Base-by-base conservation (phyloP, 257 asterid species). In the Fraxinus cuspidata region DNA sequence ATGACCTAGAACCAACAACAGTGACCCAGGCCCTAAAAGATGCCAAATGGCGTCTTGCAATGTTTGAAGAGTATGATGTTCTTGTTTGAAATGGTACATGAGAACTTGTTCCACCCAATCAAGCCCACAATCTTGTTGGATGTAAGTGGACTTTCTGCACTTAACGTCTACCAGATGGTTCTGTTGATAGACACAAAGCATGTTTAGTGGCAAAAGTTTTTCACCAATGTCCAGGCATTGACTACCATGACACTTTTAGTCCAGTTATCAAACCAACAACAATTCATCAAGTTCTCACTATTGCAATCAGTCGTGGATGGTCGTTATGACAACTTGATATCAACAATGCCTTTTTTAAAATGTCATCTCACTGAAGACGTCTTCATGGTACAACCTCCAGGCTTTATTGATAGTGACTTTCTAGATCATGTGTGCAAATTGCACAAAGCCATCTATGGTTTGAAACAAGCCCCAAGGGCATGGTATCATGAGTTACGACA, bases 381-480 rank as follows among this genome's bases (percentile, higher is more conserved):
- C 5, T 77, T 13, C 47, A 69, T 76, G 80, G 13, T 4, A n/a
- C 75, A 77, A 49, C 80, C 75, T 1, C 70, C 66, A 1, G 66
- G 79, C 2, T 65, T 31, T n/a, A 19, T 32, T 51, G 75, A 70
- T 13, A 67, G n/a, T 0, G 6, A 27, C 3, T 25, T 18, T 19
- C 80, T 70, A 37, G 3, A 4, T 7, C 37, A 68, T 69, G 74
- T 77, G 31, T n/a, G n/a, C n/a, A n/a, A n/a, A n/a, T n/a, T n/a
- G n/a, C n/a, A n/a, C n/a, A n/a, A n/a, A n/a, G n/a, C 75, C 0
- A 31, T 70, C 1, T 67, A 76, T 3, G 42, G 80, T 0, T 71
- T 66, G 68, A 31, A 31, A 31, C 51, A 27, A 66, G 74, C 7
- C 32, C 32, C 32, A 31, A 1, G 32, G 32, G 32, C 32, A 1